phyloP scores from a whole-genome alignment of 768 basidiomycete genomes.

The Dioszegia hungarica region DNA sequence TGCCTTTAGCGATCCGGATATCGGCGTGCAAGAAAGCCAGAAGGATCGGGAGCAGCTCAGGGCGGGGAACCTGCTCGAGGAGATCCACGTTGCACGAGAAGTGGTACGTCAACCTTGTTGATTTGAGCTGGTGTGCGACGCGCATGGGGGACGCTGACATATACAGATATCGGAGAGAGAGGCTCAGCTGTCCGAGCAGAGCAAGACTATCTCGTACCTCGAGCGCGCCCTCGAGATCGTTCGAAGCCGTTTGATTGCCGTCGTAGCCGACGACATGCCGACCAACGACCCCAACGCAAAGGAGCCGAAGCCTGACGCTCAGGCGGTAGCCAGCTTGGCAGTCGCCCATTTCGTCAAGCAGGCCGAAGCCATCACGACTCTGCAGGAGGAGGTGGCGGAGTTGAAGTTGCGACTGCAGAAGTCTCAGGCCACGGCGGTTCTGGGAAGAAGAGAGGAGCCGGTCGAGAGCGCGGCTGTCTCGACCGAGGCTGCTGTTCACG shows the following conservation, averaged over 20 bases:
- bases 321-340: conserved; percentile 63
- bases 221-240: conserved; percentile 84
- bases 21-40: background rate
- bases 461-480: too few species aligned
- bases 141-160: background rate
- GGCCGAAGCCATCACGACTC: conserved; percentile 34
- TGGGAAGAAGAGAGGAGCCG: too few species aligned
- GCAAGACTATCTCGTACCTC: conserved; percentile 67
- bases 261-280: too few species aligned
- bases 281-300: too few species aligned
- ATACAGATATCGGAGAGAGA: conserved; percentile 5
- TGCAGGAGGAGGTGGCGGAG: conserved; percentile 51
- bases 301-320: conserved; percentile 61
- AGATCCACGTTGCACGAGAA: conserved; percentile 65
- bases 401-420: conserved; percentile 52
- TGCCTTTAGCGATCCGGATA: background rate
- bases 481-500: too few species aligned
- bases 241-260: conserved; percentile 62
- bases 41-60: conserved; percentile 63
- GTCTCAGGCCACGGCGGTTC: conserved; percentile 18
- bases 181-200: background rate
- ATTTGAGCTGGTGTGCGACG: too few species aligned
- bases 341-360: conserved; percentile 67
- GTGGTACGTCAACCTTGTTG: conserved; percentile 64
- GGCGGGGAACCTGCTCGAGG: conserved; percentile 60